Evolutionary conservation across 2,329 filamentous ascomycete genomes (phyloP), one percentile per base, ranked within the genome.

Genomic region (Paecilomyces formosus): DNA sequence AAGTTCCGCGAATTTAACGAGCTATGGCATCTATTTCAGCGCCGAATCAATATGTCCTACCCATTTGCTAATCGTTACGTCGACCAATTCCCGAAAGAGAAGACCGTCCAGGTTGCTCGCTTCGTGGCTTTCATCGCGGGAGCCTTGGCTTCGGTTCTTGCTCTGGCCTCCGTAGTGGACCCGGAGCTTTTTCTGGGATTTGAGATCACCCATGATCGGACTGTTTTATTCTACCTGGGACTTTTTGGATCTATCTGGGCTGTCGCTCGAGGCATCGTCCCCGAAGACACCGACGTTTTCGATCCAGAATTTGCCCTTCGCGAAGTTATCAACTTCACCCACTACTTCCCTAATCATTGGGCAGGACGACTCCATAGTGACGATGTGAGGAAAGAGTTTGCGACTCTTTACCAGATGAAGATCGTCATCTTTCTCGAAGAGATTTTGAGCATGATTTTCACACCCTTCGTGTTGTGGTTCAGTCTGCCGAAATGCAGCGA

Each of bases 1-100:
- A 97, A 97, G 68, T 97, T 99, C 63, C 88, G 94, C 54, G 93
- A 97, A 72, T 99, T 97, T 81, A 99, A 99, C 68, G 94, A 99
- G 73, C 81, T 99, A 1, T 88, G 88, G 58, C 94, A 99, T 73
- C 81, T 97, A 1, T 99, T 97, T 67, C 85, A 92, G 60, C 89
- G 93, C 63, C 86, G 94, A 21, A 80, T 93, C 50, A 92, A 96
- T 63, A 95, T 97, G 88, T 96, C 94, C 0, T 92, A 94, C 68
- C 92, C 93, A 0, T 97, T 91, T 70, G 93, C 94, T 1, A 91
- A 88, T 33, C 85, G 91, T 54, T 99, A 99, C 68, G 83, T 99
- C 26, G 91, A 96, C 63, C 93, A 97, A 64, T 99, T 99, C 61
- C 94, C 94, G 0, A 97, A 97, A 72, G 87, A 92, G 70, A 96